Evolutionary conservation across 2,329 filamentous ascomycete species (phyloP), one percentile per base, ranked within the genome.

Genomic region (Ophiocordyceps polyrhachis-furcata): DNA sequence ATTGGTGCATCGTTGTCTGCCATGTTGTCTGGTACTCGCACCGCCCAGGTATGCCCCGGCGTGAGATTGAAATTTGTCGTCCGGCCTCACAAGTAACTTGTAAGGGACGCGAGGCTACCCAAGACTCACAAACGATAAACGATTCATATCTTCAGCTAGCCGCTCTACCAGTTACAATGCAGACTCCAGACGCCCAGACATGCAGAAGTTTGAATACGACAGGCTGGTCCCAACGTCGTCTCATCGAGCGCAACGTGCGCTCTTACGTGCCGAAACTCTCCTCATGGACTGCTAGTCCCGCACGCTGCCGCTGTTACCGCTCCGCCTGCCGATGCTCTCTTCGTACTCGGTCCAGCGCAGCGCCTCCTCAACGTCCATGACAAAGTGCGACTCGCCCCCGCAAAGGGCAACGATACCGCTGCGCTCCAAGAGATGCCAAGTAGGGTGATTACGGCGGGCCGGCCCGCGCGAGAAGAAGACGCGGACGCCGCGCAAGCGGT

Each of bases 371-470:
- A 96, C 87, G 51, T 83, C 81, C 21, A 74, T 70, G 9, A 93
- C 82, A 60, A 95, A 94, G 53, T 91, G 79, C 1, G 69, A 61
- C 56, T 74, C 69, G 0, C 88, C 89, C 2, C 89, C 89, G 47
- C 81, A 83, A 44, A 83, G 68, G 1, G 85, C 83, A 1, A 95
- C 74, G 51, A 98, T 95, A 4, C 91, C 89, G 52, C 83, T 87
- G 45, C 74, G 70, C 45, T 77, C 68, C 64, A 96, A 84, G 44
- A 86, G 66, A 43, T 69, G 63, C 69, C 82, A 89, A 0, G 93
- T 81, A 2, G 70, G 63, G 46, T 70, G 66, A 13, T 61, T 57
- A 1, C 59, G 63, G 23, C 60, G 60, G 1, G 60, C 62, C 0
- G 75, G 73, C 0, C 69, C 68, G 11, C 76, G 64, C 25, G 73